Evolutionary conservation across 2,329 filamentous ascomycete genomes (phyloP), one percentile per base, ranked within the genome.

Genomic region (Fusarium denticulatum): DNA sequence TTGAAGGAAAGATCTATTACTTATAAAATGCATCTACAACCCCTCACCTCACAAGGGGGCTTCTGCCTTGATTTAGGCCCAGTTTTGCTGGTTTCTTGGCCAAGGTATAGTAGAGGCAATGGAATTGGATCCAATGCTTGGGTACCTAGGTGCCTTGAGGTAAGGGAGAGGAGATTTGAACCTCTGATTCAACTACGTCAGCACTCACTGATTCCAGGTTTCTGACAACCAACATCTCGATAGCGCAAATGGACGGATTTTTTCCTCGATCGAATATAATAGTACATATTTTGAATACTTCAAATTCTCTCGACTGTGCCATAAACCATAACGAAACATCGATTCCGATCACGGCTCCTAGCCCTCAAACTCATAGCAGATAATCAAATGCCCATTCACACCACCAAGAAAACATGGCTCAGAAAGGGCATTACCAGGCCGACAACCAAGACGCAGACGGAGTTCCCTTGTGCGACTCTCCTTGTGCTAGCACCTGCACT

Each of bases 11-110:
- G 15, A 49, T 43, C 30, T 40, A n/a, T 62, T 34, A 36, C 30
- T 36, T 57, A 64, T 68, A 45, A 42, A 24, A 42, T 49, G 30
- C 53, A 49, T 37, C 18, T 43, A 32, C 36, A 52, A 24, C 65
- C 67, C 65, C 68, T 60, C 69, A 40, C 50, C 24, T 57, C 36
- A 28, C 8, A 39, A 49, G 12, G 12, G 16, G 58, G 47, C 50
- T 34, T 72, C 47, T 50, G 49, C 67, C 67, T 58, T 72, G 71
- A 60, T 72, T 71, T 57, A 58, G 64, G 67, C 71, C 64, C 60
- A 69, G 37, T 72, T 74, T 74, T 74, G 64, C 58, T 72, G 45
- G 46, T 30, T 59, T 59, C 58, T 59, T 62, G 57, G 62, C 67
- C 32, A 50, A 53, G 43, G 34, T 36, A 58, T 42, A 49, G 39